Evolutionary conservation across 2,329 filamentous ascomycete species (phyloP).

Genomic region (Colletotrichum sp.): DNA sequence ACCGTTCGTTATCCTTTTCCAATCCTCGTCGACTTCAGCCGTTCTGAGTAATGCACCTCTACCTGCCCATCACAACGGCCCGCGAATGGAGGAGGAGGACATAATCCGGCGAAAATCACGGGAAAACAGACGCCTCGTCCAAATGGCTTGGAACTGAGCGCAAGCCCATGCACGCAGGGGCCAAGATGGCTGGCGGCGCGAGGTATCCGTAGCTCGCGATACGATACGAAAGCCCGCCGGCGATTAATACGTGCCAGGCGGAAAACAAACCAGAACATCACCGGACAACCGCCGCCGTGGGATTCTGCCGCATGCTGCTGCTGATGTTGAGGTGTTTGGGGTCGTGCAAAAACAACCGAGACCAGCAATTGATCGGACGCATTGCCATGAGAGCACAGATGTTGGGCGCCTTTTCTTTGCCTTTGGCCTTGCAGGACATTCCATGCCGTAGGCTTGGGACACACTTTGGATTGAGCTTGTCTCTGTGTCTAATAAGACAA

Average conservation of each 20-base stretch:
- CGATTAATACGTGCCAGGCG: not conserved
- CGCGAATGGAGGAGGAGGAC: not conserved
- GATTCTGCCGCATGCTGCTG: not conserved
- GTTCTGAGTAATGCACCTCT: not conserved
- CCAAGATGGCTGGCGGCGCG: not conserved
- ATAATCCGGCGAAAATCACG: not conserved
- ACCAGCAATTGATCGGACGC: slow-evolving; percentile 5
- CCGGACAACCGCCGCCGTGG: not conserved
- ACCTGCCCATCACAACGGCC: not conserved
- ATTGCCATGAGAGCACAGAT: slow-evolving; percentile 18
- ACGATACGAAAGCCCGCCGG: not conserved
- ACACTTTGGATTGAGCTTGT: slow-evolving; percentile 2
- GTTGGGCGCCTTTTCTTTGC: not conserved
- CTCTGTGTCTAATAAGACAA: not conserved
- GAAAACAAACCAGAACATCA: not conserved
- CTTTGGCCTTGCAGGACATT: slow-evolving; percentile 8
- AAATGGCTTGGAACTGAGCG: slow-evolving; percentile 4
- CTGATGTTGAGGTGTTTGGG: not conserved
- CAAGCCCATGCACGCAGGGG: slow-evolving; percentile 6
- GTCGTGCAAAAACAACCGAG: not conserved
- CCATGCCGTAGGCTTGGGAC: not conserved
- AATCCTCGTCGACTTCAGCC: not conserved
- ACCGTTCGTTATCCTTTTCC: not conserved
- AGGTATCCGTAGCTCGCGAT: not conserved
- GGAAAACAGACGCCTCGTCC: not conserved